Base-by-base conservation (phyloP, 23 red algal species). In the Agarophyton chilense region DNA sequence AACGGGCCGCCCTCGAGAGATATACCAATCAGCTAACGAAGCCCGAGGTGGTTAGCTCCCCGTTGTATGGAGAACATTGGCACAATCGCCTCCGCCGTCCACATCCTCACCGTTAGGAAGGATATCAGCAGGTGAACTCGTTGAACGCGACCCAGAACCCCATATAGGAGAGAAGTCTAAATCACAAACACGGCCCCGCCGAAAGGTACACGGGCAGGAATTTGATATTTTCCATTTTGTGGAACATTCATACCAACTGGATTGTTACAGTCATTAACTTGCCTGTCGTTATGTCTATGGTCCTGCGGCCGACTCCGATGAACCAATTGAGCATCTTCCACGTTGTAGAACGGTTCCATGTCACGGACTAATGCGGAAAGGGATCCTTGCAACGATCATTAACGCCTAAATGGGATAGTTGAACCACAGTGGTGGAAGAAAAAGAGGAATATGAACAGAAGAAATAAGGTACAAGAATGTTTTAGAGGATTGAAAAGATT, bases 251-350 rank as follows among this genome's bases (percentile, higher is more conserved):
- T 70, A 42, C 14, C 10, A 70, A 9, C 34, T 18, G 14, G 73
- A 78, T 41, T 41, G 13, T 18, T 29, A 3, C n/a, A 38, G 51
- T 10, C 51, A 34, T 21, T 78, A 54, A 9, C 31, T 10, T 0
- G 73, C 28, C 5, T 19, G 73, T 25, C 53, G 73, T 41, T 78
- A 78, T 19, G 73, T 41, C 10, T 78, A 38, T 38, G 45, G 42
- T 13, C 25, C 51, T n/a, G 42, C 3, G 28, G 34, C 1, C 7
- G 73, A 78, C 45, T 21, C 45, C 9, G 34, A 45, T 17, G 51
- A 78, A 45, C 73, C 73, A 11, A 54, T 78, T 1, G 73, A 78
- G 36, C 73, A 78, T 19, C 31, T 78, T 5, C 51, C 46, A 32
- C 46, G 46, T 1, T 78, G 43, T 6, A 46, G n/a, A 78, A 25